These are phyloP conservation scores for Trichoderma reesei DNA, from an alignment of 495 filamentous ascomycete species.

Conservation along the genomic window DNA sequence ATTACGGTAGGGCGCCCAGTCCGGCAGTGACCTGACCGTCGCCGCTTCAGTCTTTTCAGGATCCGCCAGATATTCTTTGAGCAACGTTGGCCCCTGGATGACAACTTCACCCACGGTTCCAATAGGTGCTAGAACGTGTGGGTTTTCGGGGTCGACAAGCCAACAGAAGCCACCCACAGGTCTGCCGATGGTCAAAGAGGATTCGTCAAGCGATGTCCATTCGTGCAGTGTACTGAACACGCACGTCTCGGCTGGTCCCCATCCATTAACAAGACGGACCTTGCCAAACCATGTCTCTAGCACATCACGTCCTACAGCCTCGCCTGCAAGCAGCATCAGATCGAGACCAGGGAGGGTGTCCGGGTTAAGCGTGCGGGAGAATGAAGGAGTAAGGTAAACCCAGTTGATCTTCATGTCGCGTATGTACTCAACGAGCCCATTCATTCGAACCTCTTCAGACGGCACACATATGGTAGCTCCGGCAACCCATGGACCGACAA, in stretches of 20 bases:
- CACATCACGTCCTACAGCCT: background rate
- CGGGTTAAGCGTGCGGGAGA: background rate
- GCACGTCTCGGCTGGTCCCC: slow-evolving; percentile 38
- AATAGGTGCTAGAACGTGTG: slow-evolving; percentile 33
- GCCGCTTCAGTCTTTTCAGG: slow-evolving; percentile 12
- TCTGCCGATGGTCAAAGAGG: slow-evolving; percentile 25
- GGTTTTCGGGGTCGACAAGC: slow-evolving; percentile 38
- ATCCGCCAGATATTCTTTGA: slow-evolving; percentile 15
- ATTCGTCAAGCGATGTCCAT: slow-evolving; percentile 14
- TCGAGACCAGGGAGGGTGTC: background rate
- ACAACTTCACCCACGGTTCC: slow-evolving; percentile 39
- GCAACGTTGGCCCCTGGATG: slow-evolving; percentile 37
- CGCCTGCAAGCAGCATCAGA: background rate
- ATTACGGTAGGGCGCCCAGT: slow-evolving; percentile 10
- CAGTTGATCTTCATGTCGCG: background rate
- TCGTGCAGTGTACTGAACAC: slow-evolving; percentile 18
- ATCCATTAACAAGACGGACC: slow-evolving; percentile 35
- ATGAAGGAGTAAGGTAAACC: slow-evolving; percentile 2
- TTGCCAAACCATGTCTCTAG: slow-evolving; percentile 5
- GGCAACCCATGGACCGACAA: slow-evolving; percentile 51
- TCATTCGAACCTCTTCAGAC: slow-evolving; percentile 17
- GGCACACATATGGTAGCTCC: slow-evolving; percentile 52
- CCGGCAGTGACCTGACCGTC: background rate
- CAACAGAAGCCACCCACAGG: slow-evolving; percentile 35
- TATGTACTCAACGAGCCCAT: slow-evolving; percentile 5